Conservation (phyloP, 2,329 filamentous ascomycete genomes). For the Penicillium sp. region DNA sequence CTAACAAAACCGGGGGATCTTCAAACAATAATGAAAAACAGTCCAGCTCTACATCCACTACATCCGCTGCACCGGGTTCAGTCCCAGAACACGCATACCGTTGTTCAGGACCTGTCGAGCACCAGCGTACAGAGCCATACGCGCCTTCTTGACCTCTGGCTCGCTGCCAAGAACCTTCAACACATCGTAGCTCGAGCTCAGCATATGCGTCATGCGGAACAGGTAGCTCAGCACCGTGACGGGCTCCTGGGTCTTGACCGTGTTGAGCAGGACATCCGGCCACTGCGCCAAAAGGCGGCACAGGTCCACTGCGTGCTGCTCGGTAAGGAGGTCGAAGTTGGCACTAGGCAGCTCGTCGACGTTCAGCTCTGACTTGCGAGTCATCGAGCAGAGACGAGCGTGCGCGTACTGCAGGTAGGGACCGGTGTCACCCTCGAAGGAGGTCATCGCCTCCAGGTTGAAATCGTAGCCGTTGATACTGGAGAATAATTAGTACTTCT, state of each 20-base stretch:
- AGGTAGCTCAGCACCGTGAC: slow-evolving; percentile 69
- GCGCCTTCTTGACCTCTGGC: slow-evolving; percentile 60
- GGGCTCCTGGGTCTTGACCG: slow-evolving; percentile 69
- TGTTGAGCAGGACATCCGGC: slow-evolving; percentile 67
- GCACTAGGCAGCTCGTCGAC: slow-evolving; percentile 56
- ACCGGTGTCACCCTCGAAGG: slow-evolving; percentile 68
- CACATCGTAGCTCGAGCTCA: slow-evolving; percentile 66
- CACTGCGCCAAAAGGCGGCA: slow-evolving; percentile 66
- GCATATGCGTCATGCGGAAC: slow-evolving; percentile 67
- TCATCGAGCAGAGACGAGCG: slow-evolving; percentile 62
- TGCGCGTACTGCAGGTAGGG: slow-evolving; percentile 69
- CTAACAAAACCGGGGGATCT: slow-evolving; percentile 11
- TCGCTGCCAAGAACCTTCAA: slow-evolving; percentile 66
- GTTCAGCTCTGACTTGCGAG: slow-evolving; percentile 58
- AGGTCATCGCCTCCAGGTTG: slow-evolving; percentile 68
- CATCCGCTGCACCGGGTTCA: slow-evolving; percentile 67
- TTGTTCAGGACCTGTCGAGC: slow-evolving; percentile 68
- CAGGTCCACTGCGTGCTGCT: slow-evolving; percentile 65
- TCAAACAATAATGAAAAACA: too few species aligned
- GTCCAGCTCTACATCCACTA: too few species aligned
- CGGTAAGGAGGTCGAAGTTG: slow-evolving; percentile 64
- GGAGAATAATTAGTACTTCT: slow-evolving; percentile 39
- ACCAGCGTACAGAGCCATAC: slow-evolving; percentile 65
- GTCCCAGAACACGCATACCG: slow-evolving; percentile 67
- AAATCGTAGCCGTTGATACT: slow-evolving; percentile 68